These are phyloP conservation scores for Eucalyptus regnans DNA, from an alignment of 345 rosid species.

Conservation along the genomic window DNA sequence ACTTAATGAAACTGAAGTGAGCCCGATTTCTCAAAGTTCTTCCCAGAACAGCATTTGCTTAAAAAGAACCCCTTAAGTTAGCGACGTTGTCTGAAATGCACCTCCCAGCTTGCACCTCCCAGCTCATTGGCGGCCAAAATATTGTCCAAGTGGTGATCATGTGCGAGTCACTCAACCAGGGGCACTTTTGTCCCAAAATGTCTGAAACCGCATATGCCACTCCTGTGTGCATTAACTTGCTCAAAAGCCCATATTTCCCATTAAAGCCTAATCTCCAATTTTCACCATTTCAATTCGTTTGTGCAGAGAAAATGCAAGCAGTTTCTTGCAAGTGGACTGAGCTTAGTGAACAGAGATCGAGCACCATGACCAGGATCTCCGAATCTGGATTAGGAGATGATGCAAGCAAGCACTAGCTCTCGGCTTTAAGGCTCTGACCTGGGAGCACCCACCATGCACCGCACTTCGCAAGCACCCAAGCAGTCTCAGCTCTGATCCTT, in stretches of 20 bases:
- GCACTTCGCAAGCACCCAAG: conserved; percentile 57
- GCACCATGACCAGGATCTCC: conserved; percentile 57
- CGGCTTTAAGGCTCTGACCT: conserved; percentile 58
- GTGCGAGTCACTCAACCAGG: not conserved
- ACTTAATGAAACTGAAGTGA: not conserved
- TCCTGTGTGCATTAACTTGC: not conserved
- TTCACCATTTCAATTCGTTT: not conserved
- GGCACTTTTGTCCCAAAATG: not conserved
- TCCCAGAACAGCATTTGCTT: not conserved
- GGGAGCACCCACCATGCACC: conserved; percentile 74
- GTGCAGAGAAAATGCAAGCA: not conserved
- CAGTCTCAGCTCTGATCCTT: conserved; percentile 90
- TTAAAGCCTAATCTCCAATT: not conserved
- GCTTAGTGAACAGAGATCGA: conserved; percentile 69
- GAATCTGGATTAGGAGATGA: conserved; percentile 59
- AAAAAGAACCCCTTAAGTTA: not conserved
- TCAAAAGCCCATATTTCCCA: not conserved
- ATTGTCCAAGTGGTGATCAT: not conserved
- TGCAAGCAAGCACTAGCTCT: conserved; percentile 49
- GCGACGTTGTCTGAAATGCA: not conserved
- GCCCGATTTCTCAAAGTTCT: not conserved
- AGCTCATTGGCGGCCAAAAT: not conserved
- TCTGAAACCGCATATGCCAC: not conserved
- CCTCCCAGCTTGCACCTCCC: not conserved
- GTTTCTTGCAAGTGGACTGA: conserved; percentile 21